These are phyloP conservation scores for Paramecium octaurelia DNA, from an alignment of 73 alveolate genomes.

Conservation along the genomic window DNA sequence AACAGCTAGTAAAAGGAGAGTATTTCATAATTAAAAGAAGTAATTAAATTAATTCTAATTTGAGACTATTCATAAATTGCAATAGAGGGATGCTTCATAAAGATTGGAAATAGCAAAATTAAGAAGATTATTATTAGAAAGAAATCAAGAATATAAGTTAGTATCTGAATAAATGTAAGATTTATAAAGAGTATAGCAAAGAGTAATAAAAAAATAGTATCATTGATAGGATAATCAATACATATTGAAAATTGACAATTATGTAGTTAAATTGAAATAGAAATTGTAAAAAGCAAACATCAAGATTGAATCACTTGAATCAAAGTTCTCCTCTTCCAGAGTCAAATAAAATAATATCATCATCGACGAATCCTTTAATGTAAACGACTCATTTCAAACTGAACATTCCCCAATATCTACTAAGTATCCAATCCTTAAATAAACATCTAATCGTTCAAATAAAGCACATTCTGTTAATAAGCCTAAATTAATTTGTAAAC, in stretches of 20 bases:
- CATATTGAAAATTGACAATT: not conserved
- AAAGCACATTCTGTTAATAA: not conserved
- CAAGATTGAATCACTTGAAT: not conserved
- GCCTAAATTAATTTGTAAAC: not conserved
- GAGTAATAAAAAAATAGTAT: not conserved
- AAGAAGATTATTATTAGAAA: not conserved
- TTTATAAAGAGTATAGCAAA: not conserved
- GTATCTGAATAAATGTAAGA: not conserved
- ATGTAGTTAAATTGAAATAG: not conserved
- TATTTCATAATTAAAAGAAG: not conserved
- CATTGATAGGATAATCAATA: not conserved
- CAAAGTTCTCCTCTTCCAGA: not conserved
- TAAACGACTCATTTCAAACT: not conserved
- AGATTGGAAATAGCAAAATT: conserved; percentile 9
- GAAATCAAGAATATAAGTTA: not conserved
- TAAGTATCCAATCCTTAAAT: not conserved
- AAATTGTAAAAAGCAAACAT: not conserved
- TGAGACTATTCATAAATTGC: not conserved
- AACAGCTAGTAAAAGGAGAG: conserved; percentile 30
- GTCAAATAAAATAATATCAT: not conserved
- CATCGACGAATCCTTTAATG: not conserved
- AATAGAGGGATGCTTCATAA: not conserved
- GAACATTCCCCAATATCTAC: not conserved
- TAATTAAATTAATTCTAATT: not conserved
- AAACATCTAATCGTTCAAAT: not conserved